Conservation (phyloP, 352 stramenopile species). For the Phytophthora crassamura region DNA sequence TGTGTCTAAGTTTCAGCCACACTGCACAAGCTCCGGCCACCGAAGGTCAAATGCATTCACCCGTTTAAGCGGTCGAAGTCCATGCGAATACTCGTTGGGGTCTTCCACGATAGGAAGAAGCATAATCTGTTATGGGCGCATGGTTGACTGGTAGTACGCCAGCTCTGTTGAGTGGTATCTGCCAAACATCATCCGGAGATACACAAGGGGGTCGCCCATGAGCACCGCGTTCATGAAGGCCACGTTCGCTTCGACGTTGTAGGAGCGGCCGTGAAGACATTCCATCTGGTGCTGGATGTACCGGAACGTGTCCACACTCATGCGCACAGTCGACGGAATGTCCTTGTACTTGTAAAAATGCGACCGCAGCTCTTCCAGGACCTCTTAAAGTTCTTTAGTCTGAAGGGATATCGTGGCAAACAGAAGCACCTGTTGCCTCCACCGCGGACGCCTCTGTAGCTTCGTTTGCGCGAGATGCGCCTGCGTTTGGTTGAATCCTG, state of each 20-base stretch:
- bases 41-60: conserved; percentile 10
- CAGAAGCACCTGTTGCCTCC: not conserved
- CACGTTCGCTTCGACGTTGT: conserved; percentile 32
- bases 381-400: not conserved
- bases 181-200: conserved; percentile 3
- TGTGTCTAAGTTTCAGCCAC: conserved; percentile 9
- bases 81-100: conserved; percentile 18
- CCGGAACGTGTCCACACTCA: conserved; percentile 14
- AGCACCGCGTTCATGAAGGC: conserved; percentile 48
- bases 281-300: conserved; percentile 40
- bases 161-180: conserved; percentile 7
- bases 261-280: conserved; percentile 21
- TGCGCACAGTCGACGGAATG: conserved; percentile 1
- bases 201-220: conserved; percentile 49
- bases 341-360: conserved; percentile 9
- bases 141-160: conserved; percentile 25
- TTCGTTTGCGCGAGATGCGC: not conserved
- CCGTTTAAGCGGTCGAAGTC: conserved; percentile 4
- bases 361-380: conserved; percentile 1
- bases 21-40: conserved; percentile 30
- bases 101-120: conserved; percentile 14
- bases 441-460: not conserved
- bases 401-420: not conserved
- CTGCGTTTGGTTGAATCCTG: not conserved
- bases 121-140: conserved; percentile 8